These are phyloP conservation scores for Phytophthora litchii DNA, from an alignment of 352 stramenopile species.

Conservation along the genomic window DNA sequence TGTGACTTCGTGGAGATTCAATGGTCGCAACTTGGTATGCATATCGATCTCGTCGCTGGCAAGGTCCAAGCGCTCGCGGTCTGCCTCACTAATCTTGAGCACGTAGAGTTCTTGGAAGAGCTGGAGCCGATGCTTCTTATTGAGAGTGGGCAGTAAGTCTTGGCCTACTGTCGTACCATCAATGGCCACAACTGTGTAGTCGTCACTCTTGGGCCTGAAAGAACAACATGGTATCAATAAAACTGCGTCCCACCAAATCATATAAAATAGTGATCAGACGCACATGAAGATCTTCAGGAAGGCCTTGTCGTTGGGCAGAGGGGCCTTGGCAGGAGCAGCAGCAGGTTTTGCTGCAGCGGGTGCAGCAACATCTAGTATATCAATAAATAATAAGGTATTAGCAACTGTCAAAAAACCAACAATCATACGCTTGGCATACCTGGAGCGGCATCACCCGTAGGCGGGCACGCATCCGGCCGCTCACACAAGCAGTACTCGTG, in stretches of 20 bases:
- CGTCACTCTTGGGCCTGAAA: slow-evolving; percentile 83
- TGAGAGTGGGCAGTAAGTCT: slow-evolving; percentile 84
- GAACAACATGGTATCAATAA: slow-evolving; percentile 6
- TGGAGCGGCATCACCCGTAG: slow-evolving; percentile 54
- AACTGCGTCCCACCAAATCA: background rate
- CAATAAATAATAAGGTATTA: slow-evolving; percentile 2
- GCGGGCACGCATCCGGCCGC: slow-evolving; percentile 81
- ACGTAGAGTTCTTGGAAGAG: slow-evolving; percentile 90
- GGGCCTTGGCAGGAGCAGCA: slow-evolving; percentile 47
- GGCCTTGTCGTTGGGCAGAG: slow-evolving; percentile 68
- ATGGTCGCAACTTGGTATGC: slow-evolving; percentile 82
- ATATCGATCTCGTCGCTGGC: slow-evolving; percentile 88
- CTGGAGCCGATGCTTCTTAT: slow-evolving; percentile 87
- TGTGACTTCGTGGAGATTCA: slow-evolving; percentile 89
- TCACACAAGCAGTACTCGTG: slow-evolving; percentile 91
- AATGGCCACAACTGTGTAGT: slow-evolving; percentile 89
- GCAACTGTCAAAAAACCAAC: background rate
- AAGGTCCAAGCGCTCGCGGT: slow-evolving; percentile 81
- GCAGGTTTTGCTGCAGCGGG: slow-evolving; percentile 32
- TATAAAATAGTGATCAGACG: slow-evolving; percentile 9
- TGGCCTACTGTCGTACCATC: slow-evolving; percentile 79
- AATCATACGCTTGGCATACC: slow-evolving; percentile 31
- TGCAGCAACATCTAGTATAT: slow-evolving; percentile 33
- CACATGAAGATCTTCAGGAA: slow-evolving; percentile 92
- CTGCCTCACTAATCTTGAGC: slow-evolving; percentile 88